A percentile compares a stretch with the other conserved stretches of the same genome.
phyloP scores from a whole-genome alignment of 2,329 filamentous ascomycete genomes.

The Didymosphaeria variabile region DNA sequence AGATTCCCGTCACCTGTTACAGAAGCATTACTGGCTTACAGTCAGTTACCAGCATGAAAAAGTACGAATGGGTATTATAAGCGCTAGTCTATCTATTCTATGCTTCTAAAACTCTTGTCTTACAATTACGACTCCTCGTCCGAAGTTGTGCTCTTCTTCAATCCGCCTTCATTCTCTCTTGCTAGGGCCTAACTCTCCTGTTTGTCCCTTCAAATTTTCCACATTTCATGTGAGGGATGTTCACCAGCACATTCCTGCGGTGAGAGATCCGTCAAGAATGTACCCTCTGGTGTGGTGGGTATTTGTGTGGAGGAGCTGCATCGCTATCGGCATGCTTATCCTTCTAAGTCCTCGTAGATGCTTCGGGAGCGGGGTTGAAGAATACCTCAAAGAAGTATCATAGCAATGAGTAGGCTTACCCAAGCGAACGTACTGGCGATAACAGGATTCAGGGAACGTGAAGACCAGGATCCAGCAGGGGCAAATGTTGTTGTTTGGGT shows the following conservation, averaged over 20 bases:
- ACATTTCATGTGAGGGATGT: no score
- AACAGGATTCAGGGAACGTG: background rate
- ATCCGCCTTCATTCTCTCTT: no score
- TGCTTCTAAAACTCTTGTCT: no score
- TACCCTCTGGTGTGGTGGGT: no score
- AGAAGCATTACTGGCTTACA: no score
- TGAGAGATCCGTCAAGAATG: no score
- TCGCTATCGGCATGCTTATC: background rate
- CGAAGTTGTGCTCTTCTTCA: no score
- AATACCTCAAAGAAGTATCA: background rate
- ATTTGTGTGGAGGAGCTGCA: background rate
- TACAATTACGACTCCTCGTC: no score
- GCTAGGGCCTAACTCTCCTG: no score
- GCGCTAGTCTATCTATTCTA: background rate
- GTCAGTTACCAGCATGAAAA: background rate
- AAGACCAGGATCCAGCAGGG: background rate
- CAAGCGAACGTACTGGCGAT: background rate
- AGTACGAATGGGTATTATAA: background rate
- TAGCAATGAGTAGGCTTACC: background rate
- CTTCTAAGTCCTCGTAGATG: background rate
- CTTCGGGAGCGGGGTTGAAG: background rate
- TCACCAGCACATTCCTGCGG: no score
- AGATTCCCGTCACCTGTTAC: no score
- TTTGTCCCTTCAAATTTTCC: no score
- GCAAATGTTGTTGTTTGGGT: background rate